A percentile compares a stretch with the other conserved stretches of the same genome.
Conservation (phyloP, 139 green algal genomes). For the Asterochloris erici region DNA sequence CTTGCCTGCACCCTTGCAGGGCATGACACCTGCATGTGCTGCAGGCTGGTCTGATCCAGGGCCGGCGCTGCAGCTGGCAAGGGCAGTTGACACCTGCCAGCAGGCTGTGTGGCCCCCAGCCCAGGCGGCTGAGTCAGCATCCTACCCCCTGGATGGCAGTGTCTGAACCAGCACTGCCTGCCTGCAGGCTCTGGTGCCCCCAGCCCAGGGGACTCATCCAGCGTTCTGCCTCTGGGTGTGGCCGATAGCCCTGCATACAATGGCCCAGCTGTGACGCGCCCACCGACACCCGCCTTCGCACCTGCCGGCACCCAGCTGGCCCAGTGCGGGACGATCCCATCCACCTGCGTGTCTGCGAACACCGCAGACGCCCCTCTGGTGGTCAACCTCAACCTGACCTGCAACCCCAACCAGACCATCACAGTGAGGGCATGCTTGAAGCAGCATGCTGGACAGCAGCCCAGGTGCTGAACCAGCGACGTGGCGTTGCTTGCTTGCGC, state of each 20-base stretch:
- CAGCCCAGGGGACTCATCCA: background rate
- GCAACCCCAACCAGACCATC: background rate
- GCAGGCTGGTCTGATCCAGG: too few species aligned
- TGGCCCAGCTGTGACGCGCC: background rate
- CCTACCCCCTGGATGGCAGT: background rate
- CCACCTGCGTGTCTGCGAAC: slow-evolving; percentile 3
- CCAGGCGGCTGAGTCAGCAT: background rate
- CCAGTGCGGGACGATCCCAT: background rate
- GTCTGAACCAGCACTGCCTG: background rate
- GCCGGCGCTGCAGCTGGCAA: too few species aligned
- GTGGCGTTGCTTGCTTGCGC: background rate
- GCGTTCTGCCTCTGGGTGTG: background rate
- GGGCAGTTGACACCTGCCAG: too few species aligned
- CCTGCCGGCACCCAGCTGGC: background rate
- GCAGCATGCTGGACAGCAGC: too few species aligned
- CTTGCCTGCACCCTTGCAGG: too few species aligned
- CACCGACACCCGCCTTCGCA: background rate
- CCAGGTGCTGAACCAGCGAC: too few species aligned
- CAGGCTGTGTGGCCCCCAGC: background rate
- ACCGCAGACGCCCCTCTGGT: background rate
- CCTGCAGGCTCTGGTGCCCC: background rate
- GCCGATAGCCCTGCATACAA: background rate
- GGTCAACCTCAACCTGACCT: slow-evolving; percentile 10
- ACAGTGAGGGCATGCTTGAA: background rate
- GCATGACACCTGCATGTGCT: too few species aligned